phyloP scores from a whole-genome alignment of 148 eudicot genomes.

The Rhododendron ovatum region DNA sequence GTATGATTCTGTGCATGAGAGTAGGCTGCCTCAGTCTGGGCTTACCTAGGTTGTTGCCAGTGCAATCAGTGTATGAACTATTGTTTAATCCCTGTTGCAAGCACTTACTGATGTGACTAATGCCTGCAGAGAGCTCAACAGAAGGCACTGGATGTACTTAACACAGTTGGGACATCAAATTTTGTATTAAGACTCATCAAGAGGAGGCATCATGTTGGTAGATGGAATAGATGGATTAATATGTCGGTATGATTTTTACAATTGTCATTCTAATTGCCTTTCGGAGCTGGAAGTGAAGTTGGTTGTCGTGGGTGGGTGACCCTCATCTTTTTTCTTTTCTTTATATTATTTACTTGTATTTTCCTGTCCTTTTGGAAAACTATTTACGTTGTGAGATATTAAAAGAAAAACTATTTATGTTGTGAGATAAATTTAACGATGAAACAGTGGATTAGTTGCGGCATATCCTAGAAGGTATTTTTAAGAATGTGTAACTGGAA shows the following conservation, averaged over 20 bases:
- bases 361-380: not conserved
- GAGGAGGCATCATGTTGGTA: slow-evolving; percentile 71
- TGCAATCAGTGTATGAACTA: not conserved
- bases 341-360: not conserved
- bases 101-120: not conserved
- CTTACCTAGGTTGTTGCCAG: too few species aligned
- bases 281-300: slow-evolving; percentile 62
- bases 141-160: slow-evolving; percentile 74
- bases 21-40: not conserved
- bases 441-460: not conserved
- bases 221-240: slow-evolving; percentile 73
- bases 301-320: not conserved
- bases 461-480: not conserved
- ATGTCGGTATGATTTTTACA: slow-evolving; percentile 71
- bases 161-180: slow-evolving; percentile 78
- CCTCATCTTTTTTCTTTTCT: not conserved
- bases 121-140: slow-evolving; percentile 78
- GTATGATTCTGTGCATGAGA: slow-evolving; percentile 22
- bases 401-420: not conserved
- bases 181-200: slow-evolving; percentile 52
- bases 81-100: not conserved
- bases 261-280: slow-evolving; percentile 51
- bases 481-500: not conserved
- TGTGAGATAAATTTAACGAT: not conserved
- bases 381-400: not conserved